phyloP scores from a whole-genome alignment of 208 protist genomes.

The Wallacemonas sp. region DNA sequence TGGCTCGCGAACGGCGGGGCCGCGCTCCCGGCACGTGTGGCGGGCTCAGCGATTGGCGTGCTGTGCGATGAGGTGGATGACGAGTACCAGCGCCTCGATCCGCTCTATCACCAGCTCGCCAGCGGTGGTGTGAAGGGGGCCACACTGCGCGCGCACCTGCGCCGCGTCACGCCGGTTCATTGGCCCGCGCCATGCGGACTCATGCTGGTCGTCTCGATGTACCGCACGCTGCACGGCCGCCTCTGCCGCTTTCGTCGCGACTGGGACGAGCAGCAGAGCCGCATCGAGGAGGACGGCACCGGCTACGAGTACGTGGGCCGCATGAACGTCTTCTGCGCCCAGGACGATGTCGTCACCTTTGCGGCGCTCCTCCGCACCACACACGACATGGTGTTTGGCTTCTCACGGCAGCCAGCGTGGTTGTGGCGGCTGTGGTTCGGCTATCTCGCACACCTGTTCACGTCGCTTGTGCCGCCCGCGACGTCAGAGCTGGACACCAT shows the following conservation, averaged over 20 bases:
- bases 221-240: conserved; percentile 43
- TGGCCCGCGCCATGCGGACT: conserved; percentile 54
- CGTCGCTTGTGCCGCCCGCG: conserved; percentile 56
- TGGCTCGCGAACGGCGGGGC: conserved; percentile 18
- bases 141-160: conserved; percentile 26
- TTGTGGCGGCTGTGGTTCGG: conserved; percentile 75
- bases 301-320: conserved; percentile 51
- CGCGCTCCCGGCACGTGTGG: not conserved
- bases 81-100: not conserved
- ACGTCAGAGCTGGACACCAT: conserved; percentile 44
- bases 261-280: conserved; percentile 51
- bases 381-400: conserved; percentile 69
- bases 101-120: conserved; percentile 16
- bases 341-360: conserved; percentile 49
- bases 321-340: conserved; percentile 57
- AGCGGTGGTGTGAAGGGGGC: conserved; percentile 3
- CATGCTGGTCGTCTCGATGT: conserved; percentile 58
- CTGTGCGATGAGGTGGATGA: conserved; percentile 13
- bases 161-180: conserved; percentile 28
- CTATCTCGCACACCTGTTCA: conserved; percentile 70
- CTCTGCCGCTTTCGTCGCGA: conserved; percentile 44
- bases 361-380: conserved; percentile 44
- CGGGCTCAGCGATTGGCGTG: not conserved
- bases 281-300: conserved; percentile 36
- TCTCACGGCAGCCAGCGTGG: conserved; percentile 38